These are phyloP conservation scores for Hypoxylon sp. DNA, from an alignment of 2,329 filamentous ascomycete species.

Conservation along the genomic window DNA sequence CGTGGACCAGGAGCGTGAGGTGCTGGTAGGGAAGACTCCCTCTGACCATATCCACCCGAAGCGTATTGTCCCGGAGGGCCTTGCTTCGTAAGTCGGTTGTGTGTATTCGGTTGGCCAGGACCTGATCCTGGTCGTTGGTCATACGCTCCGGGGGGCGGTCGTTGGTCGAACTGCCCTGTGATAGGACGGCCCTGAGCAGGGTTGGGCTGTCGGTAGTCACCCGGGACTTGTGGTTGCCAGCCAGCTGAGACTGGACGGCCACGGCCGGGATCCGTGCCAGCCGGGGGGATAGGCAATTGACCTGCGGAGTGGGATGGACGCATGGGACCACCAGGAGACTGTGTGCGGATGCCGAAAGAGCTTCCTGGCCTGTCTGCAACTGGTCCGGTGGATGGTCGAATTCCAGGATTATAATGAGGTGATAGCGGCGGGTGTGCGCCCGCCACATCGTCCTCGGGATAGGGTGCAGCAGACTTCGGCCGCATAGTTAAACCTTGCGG, in stretches of 20 bases:
- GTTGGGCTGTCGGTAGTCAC: conserved; percentile 58
- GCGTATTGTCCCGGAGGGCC: conserved; percentile 52
- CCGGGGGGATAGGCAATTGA: conserved; percentile 62
- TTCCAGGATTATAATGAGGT: conserved; percentile 62
- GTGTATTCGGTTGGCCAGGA: conserved; percentile 53
- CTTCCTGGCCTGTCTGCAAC: conserved; percentile 65
- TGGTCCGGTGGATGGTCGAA: conserved; percentile 65
- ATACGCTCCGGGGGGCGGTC: conserved; percentile 47
- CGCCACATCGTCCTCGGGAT: conserved; percentile 67
- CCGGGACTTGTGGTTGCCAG: conserved; percentile 61
- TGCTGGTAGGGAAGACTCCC: conserved; percentile 48
- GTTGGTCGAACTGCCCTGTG: conserved; percentile 52
- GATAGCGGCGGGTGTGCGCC: conserved; percentile 53
- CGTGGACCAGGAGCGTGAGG: conserved; percentile 57
- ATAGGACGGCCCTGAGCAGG: conserved; percentile 53
- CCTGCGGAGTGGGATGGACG: conserved; percentile 62
- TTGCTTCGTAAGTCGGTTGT: conserved; percentile 59
- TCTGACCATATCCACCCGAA: conserved; percentile 43
- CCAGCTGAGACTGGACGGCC: conserved; percentile 62
- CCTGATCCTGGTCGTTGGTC: conserved; percentile 49
- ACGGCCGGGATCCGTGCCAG: conserved; percentile 58
- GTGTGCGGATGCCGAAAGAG: conserved; percentile 69
- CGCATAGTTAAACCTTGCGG: conserved; percentile 65
- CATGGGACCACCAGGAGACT: conserved; percentile 55
- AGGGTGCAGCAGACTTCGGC: conserved; percentile 65